phyloP scores from a whole-genome alignment of 768 basidiomycete genomes.

The Gloeophyllum trabeum region DNA sequence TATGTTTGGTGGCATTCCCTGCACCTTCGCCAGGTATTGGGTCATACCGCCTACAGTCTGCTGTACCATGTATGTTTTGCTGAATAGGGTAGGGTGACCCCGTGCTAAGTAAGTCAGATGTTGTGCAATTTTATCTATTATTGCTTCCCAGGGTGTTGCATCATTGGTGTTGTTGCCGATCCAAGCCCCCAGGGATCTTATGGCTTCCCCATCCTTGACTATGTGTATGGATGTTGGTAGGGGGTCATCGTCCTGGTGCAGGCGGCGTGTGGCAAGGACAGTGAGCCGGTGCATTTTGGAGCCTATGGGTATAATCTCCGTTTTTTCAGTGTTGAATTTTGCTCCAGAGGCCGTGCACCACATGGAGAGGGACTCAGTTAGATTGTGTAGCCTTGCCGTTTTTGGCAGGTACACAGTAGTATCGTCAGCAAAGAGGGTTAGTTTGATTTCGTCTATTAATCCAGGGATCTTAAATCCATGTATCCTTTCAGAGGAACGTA shows the following conservation, averaged over 20 bases:
- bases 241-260: neutral
- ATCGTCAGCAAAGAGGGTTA: slow-evolving; percentile 18
- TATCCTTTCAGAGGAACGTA: slow-evolving; percentile 8
- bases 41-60: slow-evolving; percentile 20
- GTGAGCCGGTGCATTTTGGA: slow-evolving; percentile 7
- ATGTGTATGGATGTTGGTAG: slow-evolving; percentile 16
- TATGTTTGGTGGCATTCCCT: slow-evolving; percentile 22
- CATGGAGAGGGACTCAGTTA: slow-evolving; percentile 15
- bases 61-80: slow-evolving; percentile 12
- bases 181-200: slow-evolving; percentile 20
- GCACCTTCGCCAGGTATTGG: slow-evolving; percentile 22
- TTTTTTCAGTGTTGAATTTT: slow-evolving; percentile 30
- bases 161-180: slow-evolving; percentile 18
- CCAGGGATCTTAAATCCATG: slow-evolving; percentile 11
- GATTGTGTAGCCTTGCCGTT: slow-evolving; percentile 14
- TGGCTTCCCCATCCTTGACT: slow-evolving; percentile 14
- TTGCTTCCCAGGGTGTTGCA: slow-evolving; percentile 14
- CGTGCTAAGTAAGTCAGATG: slow-evolving; percentile 13
- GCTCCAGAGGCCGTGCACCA: slow-evolving; percentile 32
- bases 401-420: slow-evolving; percentile 17
- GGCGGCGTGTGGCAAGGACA: slow-evolving; percentile 4
- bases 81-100: slow-evolving; percentile 19
- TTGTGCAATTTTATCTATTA: slow-evolving; percentile 15
- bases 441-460: slow-evolving; percentile 2
- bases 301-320: slow-evolving; percentile 25